phyloP scores from a whole-genome alignment of 2,329 filamentous ascomycete genomes.

The Cryoendolithus antarcticus region DNA sequence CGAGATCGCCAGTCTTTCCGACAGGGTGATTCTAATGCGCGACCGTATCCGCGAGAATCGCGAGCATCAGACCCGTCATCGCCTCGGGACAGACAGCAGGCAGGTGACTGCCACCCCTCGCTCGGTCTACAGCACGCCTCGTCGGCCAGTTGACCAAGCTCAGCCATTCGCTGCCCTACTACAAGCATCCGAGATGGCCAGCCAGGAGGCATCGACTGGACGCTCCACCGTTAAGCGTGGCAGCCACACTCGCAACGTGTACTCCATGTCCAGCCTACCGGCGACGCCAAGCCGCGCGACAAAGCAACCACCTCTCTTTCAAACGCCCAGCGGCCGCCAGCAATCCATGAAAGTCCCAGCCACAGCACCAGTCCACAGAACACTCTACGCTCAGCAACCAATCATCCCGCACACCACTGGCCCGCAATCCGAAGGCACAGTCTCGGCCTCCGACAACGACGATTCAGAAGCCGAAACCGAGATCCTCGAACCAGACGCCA shows the following conservation, averaged over 20 bases:
- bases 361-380: constrained; percentile 40
- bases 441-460: constrained; percentile 52
- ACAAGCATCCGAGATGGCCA: constrained; percentile 61
- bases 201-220: constrained; percentile 47
- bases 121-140: constrained; percentile 28
- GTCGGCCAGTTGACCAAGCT: constrained; percentile 20
- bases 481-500: constrained; percentile 40
- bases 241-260: constrained; percentile 61
- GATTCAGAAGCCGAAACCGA: constrained; percentile 43
- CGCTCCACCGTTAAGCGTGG: constrained; percentile 29
- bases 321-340: constrained; percentile 15
- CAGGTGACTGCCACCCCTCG: constrained; percentile 48
- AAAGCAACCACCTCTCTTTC: constrained; percentile 36
- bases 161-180: constrained; percentile 61
- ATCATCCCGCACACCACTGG: constrained; percentile 4
- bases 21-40: constrained; percentile 66
- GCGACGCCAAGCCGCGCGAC: constrained; percentile 53
- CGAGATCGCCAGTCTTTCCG: constrained; percentile 54
- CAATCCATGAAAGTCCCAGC: constrained; percentile 22
- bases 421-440: constrained; percentile 47
- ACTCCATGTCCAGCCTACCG: constrained; percentile 76
- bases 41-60: constrained; percentile 81
- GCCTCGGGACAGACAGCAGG: constrained; percentile 41
- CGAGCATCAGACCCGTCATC: constrained; percentile 72
- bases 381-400: constrained; percentile 13